Evolutionary conservation across 2,329 filamentous ascomycete genomes (phyloP).

Genomic region (Aurifilum marmelostoma): DNA sequence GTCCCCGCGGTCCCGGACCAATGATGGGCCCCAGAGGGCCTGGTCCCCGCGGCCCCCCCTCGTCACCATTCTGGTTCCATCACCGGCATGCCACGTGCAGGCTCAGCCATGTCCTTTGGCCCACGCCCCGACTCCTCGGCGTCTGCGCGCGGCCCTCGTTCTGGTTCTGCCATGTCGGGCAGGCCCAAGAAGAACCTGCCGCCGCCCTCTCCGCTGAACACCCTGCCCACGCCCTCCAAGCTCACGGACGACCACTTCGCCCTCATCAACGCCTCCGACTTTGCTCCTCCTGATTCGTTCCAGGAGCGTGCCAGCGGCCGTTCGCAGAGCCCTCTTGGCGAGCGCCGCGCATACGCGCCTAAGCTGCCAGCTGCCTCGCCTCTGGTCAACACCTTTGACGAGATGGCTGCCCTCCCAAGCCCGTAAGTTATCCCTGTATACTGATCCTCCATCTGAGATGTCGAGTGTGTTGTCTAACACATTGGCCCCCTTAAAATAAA

Average conservation of each 20-base stretch:
- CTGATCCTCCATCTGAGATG: background rate
- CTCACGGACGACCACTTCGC: conserved; percentile 81
- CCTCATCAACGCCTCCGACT: conserved; percentile 71
- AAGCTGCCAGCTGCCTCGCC: conserved; percentile 75
- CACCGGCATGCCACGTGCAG: conserved; percentile 57
- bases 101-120: conserved; percentile 40
- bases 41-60: conserved; percentile 32
- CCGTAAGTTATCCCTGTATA: conserved; percentile 67
- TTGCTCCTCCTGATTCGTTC: conserved; percentile 75
- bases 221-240: conserved; percentile 83
- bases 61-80: conserved; percentile 53
- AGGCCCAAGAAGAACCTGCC: conserved; percentile 56
- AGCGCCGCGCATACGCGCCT: conserved; percentile 74
- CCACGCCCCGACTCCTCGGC: conserved; percentile 40
- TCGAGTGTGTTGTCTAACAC: conserved; percentile 35
- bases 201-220: conserved; percentile 72
- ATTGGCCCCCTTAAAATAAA: background rate
- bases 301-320: conserved; percentile 71
- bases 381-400: conserved; percentile 81
- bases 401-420: conserved; percentile 83
- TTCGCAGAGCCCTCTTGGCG: conserved; percentile 65
- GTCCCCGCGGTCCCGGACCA: conserved; percentile 30
- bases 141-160: conserved; percentile 48
- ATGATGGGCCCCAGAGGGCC: conserved; percentile 27
- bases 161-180: conserved; percentile 51